These are phyloP conservation scores for Dryadomyces quercivorus DNA, from an alignment of 2,329 filamentous ascomycete genomes.

Conservation along the genomic window DNA sequence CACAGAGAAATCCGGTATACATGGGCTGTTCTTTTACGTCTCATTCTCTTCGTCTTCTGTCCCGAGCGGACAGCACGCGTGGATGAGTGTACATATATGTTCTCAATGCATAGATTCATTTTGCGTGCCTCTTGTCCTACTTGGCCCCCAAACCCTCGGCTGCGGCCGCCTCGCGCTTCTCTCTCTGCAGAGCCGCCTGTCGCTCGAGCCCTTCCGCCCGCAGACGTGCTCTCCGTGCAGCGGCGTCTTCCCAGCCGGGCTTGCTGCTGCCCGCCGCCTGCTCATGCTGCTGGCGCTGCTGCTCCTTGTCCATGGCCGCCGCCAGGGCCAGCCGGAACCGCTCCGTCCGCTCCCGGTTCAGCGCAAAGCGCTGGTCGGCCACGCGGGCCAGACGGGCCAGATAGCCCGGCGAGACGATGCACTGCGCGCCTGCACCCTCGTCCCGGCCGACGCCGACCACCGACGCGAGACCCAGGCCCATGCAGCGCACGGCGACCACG, in stretches of 20 bases:
- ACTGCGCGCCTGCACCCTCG: constrained; percentile 14
- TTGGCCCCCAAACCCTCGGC: not conserved
- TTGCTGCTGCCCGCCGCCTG: not conserved
- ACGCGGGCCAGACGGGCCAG: constrained; percentile 54
- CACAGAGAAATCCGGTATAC: not conserved
- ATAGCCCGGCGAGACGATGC: constrained; percentile 54
- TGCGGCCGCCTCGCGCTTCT: constrained; percentile 8
- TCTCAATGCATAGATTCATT: not conserved
- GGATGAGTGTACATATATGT: not conserved
- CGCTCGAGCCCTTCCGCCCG: constrained; percentile 39
- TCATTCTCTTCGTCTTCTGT: not conserved
- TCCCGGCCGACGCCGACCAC: constrained; percentile 51
- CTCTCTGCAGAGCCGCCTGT: constrained; percentile 19
- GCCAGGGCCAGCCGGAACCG: constrained; percentile 46
- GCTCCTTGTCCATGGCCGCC: constrained; percentile 19
- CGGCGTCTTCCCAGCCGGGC: constrained; percentile 41
- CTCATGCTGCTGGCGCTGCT: constrained; percentile 10
- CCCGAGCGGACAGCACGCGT: too few species aligned
- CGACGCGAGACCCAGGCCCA: constrained; percentile 71
- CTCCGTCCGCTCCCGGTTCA: constrained; percentile 55
- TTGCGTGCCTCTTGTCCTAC: not conserved
- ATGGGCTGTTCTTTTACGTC: not conserved
- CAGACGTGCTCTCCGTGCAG: constrained; percentile 40
- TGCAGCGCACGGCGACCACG: constrained; percentile 76
- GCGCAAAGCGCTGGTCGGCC: constrained; percentile 61